These are phyloP conservation scores for Silene coronaria DNA, from an alignment of 179 eudicot genomes.

Conservation along the genomic window DNA sequence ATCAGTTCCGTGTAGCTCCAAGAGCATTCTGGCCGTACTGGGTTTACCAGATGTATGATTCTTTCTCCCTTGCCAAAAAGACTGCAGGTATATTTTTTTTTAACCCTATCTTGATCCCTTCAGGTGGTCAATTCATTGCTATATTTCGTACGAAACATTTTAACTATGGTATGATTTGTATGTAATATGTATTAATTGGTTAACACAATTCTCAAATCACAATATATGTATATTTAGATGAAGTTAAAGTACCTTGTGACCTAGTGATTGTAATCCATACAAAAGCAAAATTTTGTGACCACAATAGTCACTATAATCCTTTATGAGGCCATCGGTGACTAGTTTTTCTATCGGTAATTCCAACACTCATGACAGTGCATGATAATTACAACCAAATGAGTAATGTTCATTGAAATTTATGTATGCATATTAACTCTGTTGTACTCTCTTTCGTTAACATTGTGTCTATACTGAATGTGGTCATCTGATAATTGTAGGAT, in stretches of 20 bases:
- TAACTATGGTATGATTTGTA: not conserved
- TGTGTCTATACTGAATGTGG: not conserved
- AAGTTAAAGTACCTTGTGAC: not conserved
- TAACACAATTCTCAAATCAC: not conserved
- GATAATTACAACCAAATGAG: not conserved
- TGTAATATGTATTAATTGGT: not conserved
- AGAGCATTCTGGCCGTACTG: constrained; percentile 88
- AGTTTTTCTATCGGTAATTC: not conserved
- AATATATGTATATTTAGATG: not conserved
- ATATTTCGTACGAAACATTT: not conserved
- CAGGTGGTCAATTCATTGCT: not conserved
- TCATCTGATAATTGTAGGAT: not conserved
- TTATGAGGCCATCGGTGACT: not conserved
- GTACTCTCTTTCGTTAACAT: not conserved
- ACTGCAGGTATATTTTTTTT: constrained; percentile 52
- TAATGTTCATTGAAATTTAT: not conserved
- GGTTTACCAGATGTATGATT: constrained; percentile 87
- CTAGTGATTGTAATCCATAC: not conserved
- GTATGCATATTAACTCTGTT: constrained; percentile 1
- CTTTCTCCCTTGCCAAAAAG: constrained; percentile 67
- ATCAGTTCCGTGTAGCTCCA: constrained; percentile 44
- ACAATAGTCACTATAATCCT: not conserved
- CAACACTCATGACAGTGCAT: not conserved
- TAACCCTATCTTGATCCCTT: not conserved
- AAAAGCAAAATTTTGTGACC: not conserved